Evolutionary conservation across 208 protist genomes (phyloP), one percentile per base, ranked within the genome.

Genomic region (Acanthamoeba divionensis): DNA sequence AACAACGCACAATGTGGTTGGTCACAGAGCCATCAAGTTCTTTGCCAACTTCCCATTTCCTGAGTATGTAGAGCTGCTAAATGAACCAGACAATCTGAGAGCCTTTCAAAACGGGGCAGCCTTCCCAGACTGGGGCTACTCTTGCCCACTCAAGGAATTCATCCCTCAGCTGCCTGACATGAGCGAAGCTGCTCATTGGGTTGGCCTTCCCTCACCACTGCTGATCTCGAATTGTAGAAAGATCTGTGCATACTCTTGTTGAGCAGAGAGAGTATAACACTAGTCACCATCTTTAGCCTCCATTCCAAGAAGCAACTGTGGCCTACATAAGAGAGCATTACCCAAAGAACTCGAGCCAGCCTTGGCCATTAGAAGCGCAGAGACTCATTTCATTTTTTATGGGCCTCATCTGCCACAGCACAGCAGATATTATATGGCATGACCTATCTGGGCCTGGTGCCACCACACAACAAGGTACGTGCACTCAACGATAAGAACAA

Each of bases 51-150:
- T n/a, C 3, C 75, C 75, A 29, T 60, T 24, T 60, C 18, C 18
- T n/a, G 52, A 60, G 52, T 85, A 66, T 33, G 54, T 33, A 13
- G 2, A 7, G 50, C 45, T 85, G 29, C n/a, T 85, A 2, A n/a
- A 12, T 15, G 48, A 62, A 24, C 66, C 66, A 29, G 2, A 41
- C 21, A 57, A 85, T 55, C 75, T 31, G 52, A n/a, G 26, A 8
- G 75, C 75, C 52, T 85, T 85, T 55, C 75, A 85, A 55, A 85
- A 85, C 29, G 75, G 75, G 31, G 75, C 75, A 15, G 75, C 75
- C 26, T 85, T 85, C 31, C 75, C 75, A 18, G 75, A 85, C 50
- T 85, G 75, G 75, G 75, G 75, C 75, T 85, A 85, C 75, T 4
- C 75, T 10, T 85, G 75, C 75, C 31, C 31, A n/a, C 54, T 85